These are phyloP conservation scores for Fusarium nodosum DNA, from an alignment of 2,329 filamentous ascomycete genomes.

Conservation along the genomic window DNA sequence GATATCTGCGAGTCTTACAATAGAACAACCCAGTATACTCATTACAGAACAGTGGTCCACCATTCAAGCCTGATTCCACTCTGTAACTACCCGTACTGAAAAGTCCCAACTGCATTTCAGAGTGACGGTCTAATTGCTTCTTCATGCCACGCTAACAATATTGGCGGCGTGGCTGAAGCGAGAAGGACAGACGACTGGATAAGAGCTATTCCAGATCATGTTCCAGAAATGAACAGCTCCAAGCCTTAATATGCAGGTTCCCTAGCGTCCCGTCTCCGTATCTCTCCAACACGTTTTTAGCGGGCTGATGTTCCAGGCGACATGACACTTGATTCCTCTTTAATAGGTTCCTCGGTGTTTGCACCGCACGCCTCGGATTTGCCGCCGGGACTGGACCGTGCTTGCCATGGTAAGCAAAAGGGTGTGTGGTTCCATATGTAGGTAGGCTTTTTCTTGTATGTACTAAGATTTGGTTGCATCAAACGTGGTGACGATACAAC, in stretches of 20 bases:
- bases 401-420: background rate
- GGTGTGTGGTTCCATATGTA: background rate
- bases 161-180: constrained; percentile 28
- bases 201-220: constrained; percentile 6
- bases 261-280: constrained; percentile 17
- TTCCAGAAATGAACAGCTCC: constrained; percentile 30
- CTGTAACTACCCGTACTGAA: constrained; percentile 27
- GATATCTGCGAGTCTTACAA: constrained; percentile 22
- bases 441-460: constrained; percentile 13
- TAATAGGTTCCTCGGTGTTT: constrained; percentile 21
- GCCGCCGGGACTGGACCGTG: constrained; percentile 30
- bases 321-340: background rate
- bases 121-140: background rate
- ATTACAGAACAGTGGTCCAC: background rate
- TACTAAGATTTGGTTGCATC: constrained; percentile 10
- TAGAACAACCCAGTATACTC: background rate
- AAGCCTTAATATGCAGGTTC: constrained; percentile 26
- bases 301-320: constrained; percentile 38
- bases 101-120: background rate
- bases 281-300: constrained; percentile 31
- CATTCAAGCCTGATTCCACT: background rate
- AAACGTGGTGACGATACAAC: constrained; percentile 11
- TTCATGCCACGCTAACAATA: constrained; percentile 6
- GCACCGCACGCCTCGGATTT: constrained; percentile 14
- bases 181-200: constrained; percentile 10